A percentile compares a stretch with the other conserved stretches of the same genome.
phyloP scores from a whole-genome alignment of 345 rosid species.

The Rhizophora apiculata region DNA sequence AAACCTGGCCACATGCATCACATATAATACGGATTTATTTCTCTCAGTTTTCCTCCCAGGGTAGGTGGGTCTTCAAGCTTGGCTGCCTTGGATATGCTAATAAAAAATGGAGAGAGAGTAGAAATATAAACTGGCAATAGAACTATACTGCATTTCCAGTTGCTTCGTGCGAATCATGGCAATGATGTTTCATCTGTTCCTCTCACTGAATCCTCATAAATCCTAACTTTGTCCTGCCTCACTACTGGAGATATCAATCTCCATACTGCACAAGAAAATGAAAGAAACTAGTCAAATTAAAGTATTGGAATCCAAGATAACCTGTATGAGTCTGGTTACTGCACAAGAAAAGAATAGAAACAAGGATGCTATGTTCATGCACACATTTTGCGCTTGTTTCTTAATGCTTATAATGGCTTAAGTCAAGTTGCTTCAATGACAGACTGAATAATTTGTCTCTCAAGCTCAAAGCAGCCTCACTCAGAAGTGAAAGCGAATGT shows the following conservation, averaged over 20 bases:
- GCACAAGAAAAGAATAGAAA: too few species aligned
- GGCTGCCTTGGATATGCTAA: neutral
- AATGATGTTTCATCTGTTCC: slow-evolving; percentile 22
- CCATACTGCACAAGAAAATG: slow-evolving; percentile 54
- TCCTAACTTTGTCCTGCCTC: slow-evolving; percentile 48
- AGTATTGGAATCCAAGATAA: neutral
- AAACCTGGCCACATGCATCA: neutral
- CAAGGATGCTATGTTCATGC: too few species aligned
- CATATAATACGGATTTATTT: neutral
- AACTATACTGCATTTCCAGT: neutral
- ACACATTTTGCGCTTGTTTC: too few species aligned
- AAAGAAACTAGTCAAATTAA: neutral
- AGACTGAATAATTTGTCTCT: too few species aligned
- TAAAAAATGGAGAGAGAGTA: slow-evolving; percentile 2
- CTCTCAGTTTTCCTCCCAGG: neutral
- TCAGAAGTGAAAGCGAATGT: too few species aligned
- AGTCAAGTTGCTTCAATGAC: too few species aligned
- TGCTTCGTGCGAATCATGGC: slow-evolving; percentile 7
- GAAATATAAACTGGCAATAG: neutral
- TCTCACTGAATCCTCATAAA: slow-evolving; percentile 28
- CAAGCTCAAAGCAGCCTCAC: too few species aligned
- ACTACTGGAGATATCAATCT: slow-evolving; percentile 60
- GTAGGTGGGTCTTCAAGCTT: neutral
- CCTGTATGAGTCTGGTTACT: too few species aligned
- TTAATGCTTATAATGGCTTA: too few species aligned